Percentiles rank a stretch among this genome's conserved stretches.
phyloP scores from a whole-genome alignment of 2,329 filamentous ascomycete species.

The Nothophaeocryptopus gaeumannii region DNA sequence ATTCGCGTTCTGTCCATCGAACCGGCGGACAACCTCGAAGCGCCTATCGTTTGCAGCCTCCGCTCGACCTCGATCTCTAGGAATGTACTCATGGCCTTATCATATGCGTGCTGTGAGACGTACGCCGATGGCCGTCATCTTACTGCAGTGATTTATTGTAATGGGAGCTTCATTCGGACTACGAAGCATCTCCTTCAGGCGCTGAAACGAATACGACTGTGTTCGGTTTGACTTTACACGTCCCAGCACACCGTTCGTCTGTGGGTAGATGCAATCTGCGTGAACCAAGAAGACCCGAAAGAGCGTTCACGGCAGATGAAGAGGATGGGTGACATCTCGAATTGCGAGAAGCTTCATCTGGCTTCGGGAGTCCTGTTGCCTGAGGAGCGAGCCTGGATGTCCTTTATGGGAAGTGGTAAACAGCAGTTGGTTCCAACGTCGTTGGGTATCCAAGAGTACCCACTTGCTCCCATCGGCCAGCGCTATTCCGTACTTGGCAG shows the following conservation, averaged over 20 bases:
- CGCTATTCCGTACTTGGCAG: background rate
- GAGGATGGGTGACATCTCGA: slow-evolving; percentile 16
- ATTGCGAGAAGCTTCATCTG: slow-evolving; percentile 5
- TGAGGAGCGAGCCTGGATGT: background rate
- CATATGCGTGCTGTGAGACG: no score
- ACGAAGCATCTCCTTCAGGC: no score
- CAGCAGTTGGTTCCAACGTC: slow-evolving; percentile 1
- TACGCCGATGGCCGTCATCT: no score
- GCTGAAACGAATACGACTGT: no score
- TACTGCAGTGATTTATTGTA: no score
- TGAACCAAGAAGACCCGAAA: slow-evolving; percentile 5
- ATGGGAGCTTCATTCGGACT: no score
- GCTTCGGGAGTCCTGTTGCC: slow-evolving; percentile 3
- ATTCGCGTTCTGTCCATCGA: no score
- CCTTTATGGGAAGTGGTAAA: background rate
- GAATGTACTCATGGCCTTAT: no score
- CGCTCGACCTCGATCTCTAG: no score
- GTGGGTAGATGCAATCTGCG: slow-evolving; percentile 20
- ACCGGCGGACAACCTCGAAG: no score
- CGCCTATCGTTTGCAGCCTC: no score
- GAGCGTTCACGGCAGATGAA: slow-evolving; percentile 18
- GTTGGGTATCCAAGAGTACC: slow-evolving; percentile 9
- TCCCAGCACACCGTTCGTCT: background rate
- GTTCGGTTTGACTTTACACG: no score
- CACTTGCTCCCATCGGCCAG: background rate